Evolutionary conservation across 1,284 basidiomycete species (phyloP).

Genomic region (Ustilago xerochloae): DNA sequence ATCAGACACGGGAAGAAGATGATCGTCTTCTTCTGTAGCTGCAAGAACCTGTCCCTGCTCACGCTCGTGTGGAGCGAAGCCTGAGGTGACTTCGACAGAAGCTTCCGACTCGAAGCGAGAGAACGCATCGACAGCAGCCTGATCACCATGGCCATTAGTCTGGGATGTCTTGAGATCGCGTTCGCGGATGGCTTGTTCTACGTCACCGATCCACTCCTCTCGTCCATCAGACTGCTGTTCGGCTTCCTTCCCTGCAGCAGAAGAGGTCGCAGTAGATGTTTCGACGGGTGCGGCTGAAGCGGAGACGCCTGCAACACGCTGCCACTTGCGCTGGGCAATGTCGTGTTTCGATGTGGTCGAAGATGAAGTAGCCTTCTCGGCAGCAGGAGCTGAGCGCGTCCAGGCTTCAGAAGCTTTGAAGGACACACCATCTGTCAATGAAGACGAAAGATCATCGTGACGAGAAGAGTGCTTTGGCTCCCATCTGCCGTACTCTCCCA

Average conservation of each 20-base stretch:
- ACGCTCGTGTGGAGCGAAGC: neutral
- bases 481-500: constrained; percentile 10
- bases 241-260: neutral
- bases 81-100: neutral
- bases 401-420: constrained; percentile 9
- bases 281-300: neutral
- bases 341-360: neutral
- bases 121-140: constrained; percentile 27
- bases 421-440: constrained; percentile 4
- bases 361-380: neutral
- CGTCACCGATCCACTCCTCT: constrained; percentile 47
- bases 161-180: constrained; percentile 26
- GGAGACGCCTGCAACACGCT: constrained; percentile 22
- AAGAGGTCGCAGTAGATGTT: neutral
- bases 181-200: constrained; percentile 32
- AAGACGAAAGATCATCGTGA: constrained; percentile 13
- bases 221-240: constrained; percentile 1
- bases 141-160: neutral
- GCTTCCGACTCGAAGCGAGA: constrained; percentile 16
- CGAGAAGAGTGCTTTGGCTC: neutral
- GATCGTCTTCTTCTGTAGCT: constrained; percentile 8
- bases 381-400: neutral
- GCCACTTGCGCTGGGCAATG: constrained; percentile 34
- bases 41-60: neutral
- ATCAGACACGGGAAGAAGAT: constrained; percentile 43